A percentile compares a stretch with the other conserved stretches of the same genome.
Conservation (phyloP, 352 stramenopile genomes). For the Pythium dissotocum region DNA sequence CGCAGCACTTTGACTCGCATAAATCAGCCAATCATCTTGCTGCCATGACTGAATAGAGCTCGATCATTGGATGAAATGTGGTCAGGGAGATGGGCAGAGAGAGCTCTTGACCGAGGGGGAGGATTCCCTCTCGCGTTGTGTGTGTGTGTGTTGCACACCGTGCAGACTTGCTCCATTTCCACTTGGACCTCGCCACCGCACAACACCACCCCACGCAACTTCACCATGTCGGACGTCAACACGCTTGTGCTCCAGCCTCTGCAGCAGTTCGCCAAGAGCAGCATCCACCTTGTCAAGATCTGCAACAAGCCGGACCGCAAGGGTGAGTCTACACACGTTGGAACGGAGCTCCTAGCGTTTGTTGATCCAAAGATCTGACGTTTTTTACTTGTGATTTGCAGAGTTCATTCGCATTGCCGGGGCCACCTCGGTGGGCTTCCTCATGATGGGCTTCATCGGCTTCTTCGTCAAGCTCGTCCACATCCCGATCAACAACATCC, state of each 20-base stretch:
- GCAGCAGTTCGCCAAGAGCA: slow-evolving; percentile 97
- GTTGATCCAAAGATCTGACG: not conserved
- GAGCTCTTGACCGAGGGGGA: slow-evolving; percentile 5
- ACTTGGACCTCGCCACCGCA: slow-evolving; percentile 17
- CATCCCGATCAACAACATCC: slow-evolving; percentile 99
- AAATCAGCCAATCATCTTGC: slow-evolving; percentile 20
- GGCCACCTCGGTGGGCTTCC: slow-evolving; percentile 96
- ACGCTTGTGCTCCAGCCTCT: slow-evolving; percentile 95
- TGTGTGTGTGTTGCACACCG: slow-evolving; percentile 9
- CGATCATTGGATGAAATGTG: slow-evolving; percentile 22
- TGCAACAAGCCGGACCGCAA: slow-evolving; percentile 99
- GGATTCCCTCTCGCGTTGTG: not conserved
- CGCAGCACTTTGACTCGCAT: not conserved
- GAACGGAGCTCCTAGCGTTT: not conserved
- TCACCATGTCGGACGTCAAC: slow-evolving; percentile 88
- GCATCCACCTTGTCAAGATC: slow-evolving; percentile 97
- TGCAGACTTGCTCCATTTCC: slow-evolving; percentile 11
- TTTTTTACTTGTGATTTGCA: slow-evolving; percentile 30
- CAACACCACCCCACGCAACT: slow-evolving; percentile 3
- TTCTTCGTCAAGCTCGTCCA: slow-evolving; percentile 99
- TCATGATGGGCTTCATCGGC: slow-evolving; percentile 99
- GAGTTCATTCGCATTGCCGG: slow-evolving; percentile 96
- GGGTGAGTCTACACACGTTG: slow-evolving; percentile 54
- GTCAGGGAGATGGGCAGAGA: slow-evolving; percentile 11
- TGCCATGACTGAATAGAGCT: not conserved